Evolutionary conservation across 805 yeast genomes (phyloP).

Genomic region (Ogataea chonburiensis): DNA sequence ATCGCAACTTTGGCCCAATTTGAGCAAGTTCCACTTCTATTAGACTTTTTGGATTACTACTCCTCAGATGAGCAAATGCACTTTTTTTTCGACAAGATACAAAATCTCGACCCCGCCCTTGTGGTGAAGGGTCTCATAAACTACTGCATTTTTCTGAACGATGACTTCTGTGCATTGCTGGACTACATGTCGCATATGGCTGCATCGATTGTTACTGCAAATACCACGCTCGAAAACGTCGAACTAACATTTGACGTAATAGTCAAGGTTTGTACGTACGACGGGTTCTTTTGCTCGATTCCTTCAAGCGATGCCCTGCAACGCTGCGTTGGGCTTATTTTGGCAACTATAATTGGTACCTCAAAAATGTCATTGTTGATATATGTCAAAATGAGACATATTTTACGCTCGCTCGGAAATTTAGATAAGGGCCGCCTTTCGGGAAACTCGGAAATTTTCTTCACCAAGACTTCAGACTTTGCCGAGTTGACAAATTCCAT

Average conservation of each 20-base stretch:
- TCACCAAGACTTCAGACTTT: not conserved
- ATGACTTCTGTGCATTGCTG: slow-evolving; percentile 11
- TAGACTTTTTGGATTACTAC: slow-evolving; percentile 23
- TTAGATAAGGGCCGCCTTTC: slow-evolving; percentile 8
- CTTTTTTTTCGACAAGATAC: slow-evolving; percentile 16
- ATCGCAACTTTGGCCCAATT: slow-evolving; percentile 14
- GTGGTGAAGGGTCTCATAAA: not conserved
- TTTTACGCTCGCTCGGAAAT: slow-evolving; percentile 19
- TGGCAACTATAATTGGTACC: slow-evolving; percentile 26
- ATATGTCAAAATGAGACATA: slow-evolving; percentile 29
- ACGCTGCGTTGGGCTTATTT: slow-evolving; percentile 20
- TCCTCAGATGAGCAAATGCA: slow-evolving; percentile 21
- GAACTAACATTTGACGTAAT: slow-evolving; percentile 14
- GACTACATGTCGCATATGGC: slow-evolving; percentile 22
- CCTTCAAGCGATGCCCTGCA: slow-evolving; percentile 1
- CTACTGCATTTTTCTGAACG: slow-evolving; percentile 2
- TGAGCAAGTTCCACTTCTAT: slow-evolving; percentile 17
- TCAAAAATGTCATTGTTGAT: slow-evolving; percentile 27
- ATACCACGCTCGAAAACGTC: not conserved
- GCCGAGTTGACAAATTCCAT: slow-evolving; percentile 5
- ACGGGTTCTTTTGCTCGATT: slow-evolving; percentile 11
- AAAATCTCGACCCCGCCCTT: slow-evolving; percentile 1
- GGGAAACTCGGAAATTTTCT: slow-evolving; percentile 1
- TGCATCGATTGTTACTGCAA: slow-evolving; percentile 8
- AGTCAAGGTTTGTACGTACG: slow-evolving; percentile 25